Conservation (phyloP, 371 early-diverging fungal species). For the Apophysomyces ossiformis region DNA sequence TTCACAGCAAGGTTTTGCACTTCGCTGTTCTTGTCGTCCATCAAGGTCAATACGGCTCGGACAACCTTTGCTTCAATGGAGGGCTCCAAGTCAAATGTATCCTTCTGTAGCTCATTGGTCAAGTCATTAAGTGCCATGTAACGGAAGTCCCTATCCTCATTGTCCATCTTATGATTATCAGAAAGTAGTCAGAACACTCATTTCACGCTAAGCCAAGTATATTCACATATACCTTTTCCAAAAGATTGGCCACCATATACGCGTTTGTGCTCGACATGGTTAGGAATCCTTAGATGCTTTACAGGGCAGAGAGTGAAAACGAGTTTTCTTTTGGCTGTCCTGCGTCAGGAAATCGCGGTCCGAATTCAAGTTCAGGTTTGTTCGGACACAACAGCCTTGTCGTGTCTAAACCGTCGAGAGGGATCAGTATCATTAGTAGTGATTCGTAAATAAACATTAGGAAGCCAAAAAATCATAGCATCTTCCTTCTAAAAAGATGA, state of each 20-base stretch:
- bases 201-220: no score
- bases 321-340: no score
- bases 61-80: conserved; percentile 69
- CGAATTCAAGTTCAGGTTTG: no score
- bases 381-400: no score
- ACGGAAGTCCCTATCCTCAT: conserved; percentile 90
- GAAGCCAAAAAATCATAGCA: no score
- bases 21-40: conserved; percentile 89
- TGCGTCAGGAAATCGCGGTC: no score
- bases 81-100: conserved; percentile 65
- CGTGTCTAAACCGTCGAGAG: no score
- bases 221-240: conserved; percentile 61
- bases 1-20: conserved; percentile 94
- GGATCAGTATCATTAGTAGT: no score
- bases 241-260: conserved; percentile 66
- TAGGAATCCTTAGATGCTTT: conserved; percentile 1
- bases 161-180: conserved; percentile 59
- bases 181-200: neutral
- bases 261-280: conserved; percentile 58
- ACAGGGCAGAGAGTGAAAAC: conserved; percentile 1
- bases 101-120: conserved; percentile 72
- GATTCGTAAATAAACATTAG: no score
- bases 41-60: conserved; percentile 70
- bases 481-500: no score
- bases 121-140: conserved; percentile 94